Evolutionary conservation across 805 yeast genomes (phyloP).

Genomic region (Yamadazyma olivae): DNA sequence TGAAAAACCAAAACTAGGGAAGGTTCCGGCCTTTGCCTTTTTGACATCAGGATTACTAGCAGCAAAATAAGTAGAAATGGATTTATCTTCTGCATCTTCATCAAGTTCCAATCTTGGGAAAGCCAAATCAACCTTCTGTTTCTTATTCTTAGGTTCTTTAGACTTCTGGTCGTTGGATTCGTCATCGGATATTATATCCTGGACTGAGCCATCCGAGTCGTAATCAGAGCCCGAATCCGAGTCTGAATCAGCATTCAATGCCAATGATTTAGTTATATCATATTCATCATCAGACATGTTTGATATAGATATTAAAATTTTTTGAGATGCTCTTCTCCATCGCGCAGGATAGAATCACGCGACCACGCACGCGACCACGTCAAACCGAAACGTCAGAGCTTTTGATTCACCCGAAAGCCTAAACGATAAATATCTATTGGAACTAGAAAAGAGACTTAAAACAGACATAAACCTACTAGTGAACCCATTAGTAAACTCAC

Average conservation of each 20-base stretch:
- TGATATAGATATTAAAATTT: not conserved
- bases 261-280: conserved; percentile 64
- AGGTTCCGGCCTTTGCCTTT: conserved; percentile 74
- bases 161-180: conserved; percentile 45
- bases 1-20: conserved; percentile 87
- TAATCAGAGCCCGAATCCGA: conserved; percentile 13
- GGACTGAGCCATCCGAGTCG: conserved; percentile 12
- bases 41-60: conserved; percentile 43
- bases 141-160: conserved; percentile 18
- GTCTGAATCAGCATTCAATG: conserved; percentile 34
- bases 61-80: conserved; percentile 36
- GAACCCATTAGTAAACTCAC: no score
- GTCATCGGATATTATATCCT: conserved; percentile 41
- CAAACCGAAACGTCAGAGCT: not conserved
- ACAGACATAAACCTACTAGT: no score
- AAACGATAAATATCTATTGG: no score
- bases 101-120: conserved; percentile 55
- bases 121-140: conserved; percentile 19
- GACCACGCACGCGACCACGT: no score
- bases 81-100: conserved; percentile 32
- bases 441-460: no score
- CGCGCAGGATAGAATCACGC: not conserved
- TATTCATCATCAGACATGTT: conserved; percentile 21
- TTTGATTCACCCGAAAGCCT: no score
- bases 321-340: conserved; percentile 7